Base-by-base conservation (phyloP, 306 rosid species). In the Geum urbanum region DNA sequence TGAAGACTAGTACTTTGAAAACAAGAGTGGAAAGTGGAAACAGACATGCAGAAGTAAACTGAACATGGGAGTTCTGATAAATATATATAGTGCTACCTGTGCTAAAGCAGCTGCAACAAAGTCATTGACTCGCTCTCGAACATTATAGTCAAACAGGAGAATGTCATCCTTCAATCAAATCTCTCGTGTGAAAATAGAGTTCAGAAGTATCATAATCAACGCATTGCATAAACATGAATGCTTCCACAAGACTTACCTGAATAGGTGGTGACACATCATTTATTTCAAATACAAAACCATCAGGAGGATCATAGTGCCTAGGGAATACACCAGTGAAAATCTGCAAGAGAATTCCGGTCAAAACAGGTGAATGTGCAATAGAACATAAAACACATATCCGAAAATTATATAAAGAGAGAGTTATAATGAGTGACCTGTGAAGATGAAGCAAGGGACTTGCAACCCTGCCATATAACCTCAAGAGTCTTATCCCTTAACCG, bases 221-320 rank as follows among this genome's bases (percentile, higher is more conserved):
- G 5, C n/a, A 35, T 35, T 27, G 15, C 7, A 46, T 50, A 37
- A 53, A 37, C 15, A n/a, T 3, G 44, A 32, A 58, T 32, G 43
- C 8, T 6, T 16, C 39, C 1, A 40, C 16, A 16, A 52, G 65
- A 74, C 47, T 67, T 52, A 91, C 97, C 89, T 91, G 97, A 71
- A 91, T 83, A 73, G 86, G 96, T 51, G 83, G 79, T 18, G 95
- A 90, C 52, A 84, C 91, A 56, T 88, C 96, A 70, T 90, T 86
- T 73, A 90, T 83, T 87, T 90, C 96, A 70, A 88, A 88, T 0
- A 86, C 78, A 72, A 90, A 87, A 66, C 96, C 95, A 84, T 87
- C 95, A 35, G 91, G 96, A 78, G 96, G 96, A 73, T 90, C 95
- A 79, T 90, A 88, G 76, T 90, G 94, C 79, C 85, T 79, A 22